Evolutionary conservation across 2,329 filamentous ascomycete genomes (phyloP).

Genomic region (Sporothrix inflata): DNA sequence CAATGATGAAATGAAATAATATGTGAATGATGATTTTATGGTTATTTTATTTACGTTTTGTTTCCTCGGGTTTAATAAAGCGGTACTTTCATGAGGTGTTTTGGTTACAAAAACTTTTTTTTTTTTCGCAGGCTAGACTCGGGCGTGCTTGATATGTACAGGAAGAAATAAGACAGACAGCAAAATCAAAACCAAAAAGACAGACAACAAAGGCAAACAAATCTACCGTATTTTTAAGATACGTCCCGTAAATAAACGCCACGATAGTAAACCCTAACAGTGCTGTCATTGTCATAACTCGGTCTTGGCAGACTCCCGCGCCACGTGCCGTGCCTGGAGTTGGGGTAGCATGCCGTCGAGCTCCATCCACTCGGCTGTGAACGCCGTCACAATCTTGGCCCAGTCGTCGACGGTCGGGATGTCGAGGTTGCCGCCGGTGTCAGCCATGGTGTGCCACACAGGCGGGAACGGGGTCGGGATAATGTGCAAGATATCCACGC

Average conservation of each 20-base stretch:
- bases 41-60: background rate
- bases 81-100: background rate
- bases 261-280: background rate
- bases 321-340: background rate
- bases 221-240: background rate
- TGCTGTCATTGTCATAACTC: conserved; percentile 33
- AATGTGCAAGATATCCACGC: conserved; percentile 86
- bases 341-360: conserved; percentile 47
- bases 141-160: background rate
- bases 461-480: conserved; percentile 81
- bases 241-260: background rate
- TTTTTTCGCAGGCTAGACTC: background rate
- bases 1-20: background rate
- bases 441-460: conserved; percentile 85
- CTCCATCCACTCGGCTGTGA: conserved; percentile 91
- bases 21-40: no score
- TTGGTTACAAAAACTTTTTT: background rate
- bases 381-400: conserved; percentile 80
- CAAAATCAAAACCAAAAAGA: background rate
- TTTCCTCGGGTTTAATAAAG: background rate
- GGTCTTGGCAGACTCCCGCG: conserved; percentile 30
- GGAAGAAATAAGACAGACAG: background rate
- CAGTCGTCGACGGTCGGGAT: conserved; percentile 81
- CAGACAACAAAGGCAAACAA: background rate
- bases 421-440: conserved; percentile 85